Evolutionary conservation across 805 yeast genomes (phyloP).

Genomic region (Lachancea lanzarotensis): DNA sequence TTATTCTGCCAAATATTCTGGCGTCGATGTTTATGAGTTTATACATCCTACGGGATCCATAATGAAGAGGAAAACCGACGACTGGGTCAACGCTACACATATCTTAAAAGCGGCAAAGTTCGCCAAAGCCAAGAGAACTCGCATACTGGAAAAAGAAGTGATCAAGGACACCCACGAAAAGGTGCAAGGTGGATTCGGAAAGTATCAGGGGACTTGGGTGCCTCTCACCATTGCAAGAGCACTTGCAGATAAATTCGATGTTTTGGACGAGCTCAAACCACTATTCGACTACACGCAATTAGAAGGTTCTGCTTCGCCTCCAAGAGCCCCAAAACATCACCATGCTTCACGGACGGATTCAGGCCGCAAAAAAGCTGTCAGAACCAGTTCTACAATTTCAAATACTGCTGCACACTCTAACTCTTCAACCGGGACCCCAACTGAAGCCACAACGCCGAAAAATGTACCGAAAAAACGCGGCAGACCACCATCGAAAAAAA

Average conservation of each 20-base stretch:
- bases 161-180: constrained; percentile 86
- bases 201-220: constrained; percentile 96
- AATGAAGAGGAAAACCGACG: constrained; percentile 70
- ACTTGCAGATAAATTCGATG: constrained; percentile 61
- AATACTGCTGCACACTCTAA: too few species aligned
- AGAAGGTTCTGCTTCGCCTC: constrained; percentile 47
- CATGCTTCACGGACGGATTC: constrained; percentile 49
- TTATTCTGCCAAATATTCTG: constrained; percentile 72
- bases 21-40: constrained; percentile 80
- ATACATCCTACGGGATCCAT: constrained; percentile 61
- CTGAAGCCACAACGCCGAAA: constrained; percentile 14
- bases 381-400: constrained; percentile 13
- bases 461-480: constrained; percentile 29
- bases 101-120: constrained; percentile 88
- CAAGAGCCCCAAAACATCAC: constrained; percentile 60
- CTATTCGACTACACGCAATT: constrained; percentile 54
- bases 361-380: constrained; percentile 23
- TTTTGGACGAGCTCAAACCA: constrained; percentile 53
- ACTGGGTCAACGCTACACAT: constrained; percentile 93
- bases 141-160: constrained; percentile 88
- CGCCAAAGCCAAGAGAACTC: constrained; percentile 89
- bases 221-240: constrained; percentile 70
- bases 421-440: constrained; percentile 7
- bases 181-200: constrained; percentile 95
- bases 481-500: constrained; percentile 27